Conservation (phyloP, 1,139 yeast species). For the Lodderomyces parapsilosis region DNA sequence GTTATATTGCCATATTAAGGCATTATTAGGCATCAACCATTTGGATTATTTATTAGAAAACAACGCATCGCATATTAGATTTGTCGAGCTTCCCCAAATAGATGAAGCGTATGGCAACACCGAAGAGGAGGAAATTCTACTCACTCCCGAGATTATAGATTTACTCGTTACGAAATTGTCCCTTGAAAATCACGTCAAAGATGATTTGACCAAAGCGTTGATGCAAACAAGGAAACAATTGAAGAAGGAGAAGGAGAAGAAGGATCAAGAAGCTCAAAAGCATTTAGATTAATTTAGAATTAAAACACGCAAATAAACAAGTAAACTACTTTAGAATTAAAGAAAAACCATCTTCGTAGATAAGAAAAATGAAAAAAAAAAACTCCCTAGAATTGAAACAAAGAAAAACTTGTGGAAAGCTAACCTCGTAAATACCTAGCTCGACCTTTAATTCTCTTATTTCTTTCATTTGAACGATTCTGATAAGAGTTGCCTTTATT, state of each 20-base stretch:
- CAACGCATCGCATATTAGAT: slow-evolving; percentile 26
- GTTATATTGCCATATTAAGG: slow-evolving; percentile 81
- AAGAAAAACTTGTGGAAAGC: no score
- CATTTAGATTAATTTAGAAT: not conserved
- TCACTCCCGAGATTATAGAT: slow-evolving; percentile 34
- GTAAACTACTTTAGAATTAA: no score
- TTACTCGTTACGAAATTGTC: slow-evolving; percentile 25
- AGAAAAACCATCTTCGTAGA: no score
- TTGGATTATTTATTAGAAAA: slow-evolving; percentile 46
- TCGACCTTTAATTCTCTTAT: no score
- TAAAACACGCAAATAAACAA: no score
- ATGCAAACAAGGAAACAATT: slow-evolving; percentile 43
- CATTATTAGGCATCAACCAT: slow-evolving; percentile 73
- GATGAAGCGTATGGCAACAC: slow-evolving; percentile 20
- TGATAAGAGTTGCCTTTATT: no score
- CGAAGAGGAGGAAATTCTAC: slow-evolving; percentile 20
- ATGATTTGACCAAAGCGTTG: slow-evolving; percentile 45
- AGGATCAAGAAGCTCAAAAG: slow-evolving; percentile 16
- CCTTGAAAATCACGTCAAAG: slow-evolving; percentile 37
- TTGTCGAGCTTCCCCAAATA: slow-evolving; percentile 19
- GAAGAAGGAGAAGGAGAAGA: slow-evolving; percentile 18
- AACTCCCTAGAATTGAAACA: no score
- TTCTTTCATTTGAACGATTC: no score
- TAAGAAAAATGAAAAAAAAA: no score
- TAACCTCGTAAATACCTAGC: no score